Base-by-base conservation (phyloP, 2,329 filamentous ascomycete genomes). In the Seiridium cupressi region DNA sequence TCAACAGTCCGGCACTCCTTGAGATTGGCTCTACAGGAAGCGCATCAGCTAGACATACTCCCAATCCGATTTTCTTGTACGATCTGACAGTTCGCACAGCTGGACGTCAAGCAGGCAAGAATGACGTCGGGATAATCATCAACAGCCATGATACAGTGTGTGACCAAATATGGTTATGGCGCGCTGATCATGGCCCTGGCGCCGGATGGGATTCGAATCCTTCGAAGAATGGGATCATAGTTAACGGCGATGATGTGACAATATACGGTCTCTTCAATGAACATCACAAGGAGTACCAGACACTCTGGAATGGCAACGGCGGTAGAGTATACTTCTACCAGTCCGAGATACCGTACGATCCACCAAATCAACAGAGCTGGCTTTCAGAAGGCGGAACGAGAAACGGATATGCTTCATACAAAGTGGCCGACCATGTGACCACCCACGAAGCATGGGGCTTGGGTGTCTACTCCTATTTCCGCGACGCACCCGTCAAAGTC, bases 191-290 rank as follows among this genome's bases (percentile, higher is more conserved):
- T 48, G 70, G 70, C 3, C 60, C 66, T 3, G 69, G 70, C 3
- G 68, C 67, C 0, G 65, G 63, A 5, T 73, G 71, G 71, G 63
- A 70, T 26, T 61, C 55, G 42, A 73, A 73, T 53, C 70, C 68
- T 7, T 73, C 70, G 5, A 67, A 62, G 57, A 66, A 71, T 60
- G 71, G 71, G 10, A 55, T 73, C 6, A 67, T 73, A 31, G 62
- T 73, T n/a, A 69, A 71, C 58, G 70, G 71, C 5, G 62, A 71
- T 40, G 59, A 69, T 49, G 70, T 72, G 26, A 70, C 63, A 5
- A 68, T 71, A 34, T 73, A 73, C 48, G 71, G 71, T 4, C 62
- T 73, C 11, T 73, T 73, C 63, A 73, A 73, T 54, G 71, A 73
- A 63, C 71, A 73, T 58, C 71, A 73, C 47, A 64, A 70, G 55